Percentiles rank a stretch among this genome's conserved stretches.
phyloP scores from a whole-genome alignment of 1,284 basidiomycete genomes.

The Malassezia dermatis region DNA sequence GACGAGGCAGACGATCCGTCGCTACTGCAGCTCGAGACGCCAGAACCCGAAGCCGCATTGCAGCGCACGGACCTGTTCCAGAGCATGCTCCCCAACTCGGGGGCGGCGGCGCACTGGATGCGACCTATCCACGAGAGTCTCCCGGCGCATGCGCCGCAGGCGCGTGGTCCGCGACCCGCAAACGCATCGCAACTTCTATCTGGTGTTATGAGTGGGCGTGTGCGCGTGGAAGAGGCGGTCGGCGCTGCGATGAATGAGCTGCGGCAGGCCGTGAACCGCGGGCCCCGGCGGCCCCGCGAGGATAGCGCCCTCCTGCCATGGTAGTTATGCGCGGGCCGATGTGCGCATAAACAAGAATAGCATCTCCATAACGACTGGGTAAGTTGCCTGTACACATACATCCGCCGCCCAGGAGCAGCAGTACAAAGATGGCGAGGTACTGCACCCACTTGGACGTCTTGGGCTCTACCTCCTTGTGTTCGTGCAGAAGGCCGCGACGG shows the following conservation, averaged over 20 bases:
- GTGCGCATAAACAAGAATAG: slow-evolving; percentile 5
- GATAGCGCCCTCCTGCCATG: not conserved
- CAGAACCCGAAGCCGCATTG: not conserved
- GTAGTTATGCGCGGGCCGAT: slow-evolving; percentile 1
- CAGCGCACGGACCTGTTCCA: slow-evolving; percentile 33
- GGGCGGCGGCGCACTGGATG: slow-evolving; percentile 41
- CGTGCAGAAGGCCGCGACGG: slow-evolving; percentile 11
- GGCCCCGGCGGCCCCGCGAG: not conserved
- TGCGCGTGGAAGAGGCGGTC: slow-evolving; percentile 17
- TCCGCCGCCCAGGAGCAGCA: slow-evolving; percentile 11
- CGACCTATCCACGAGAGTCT: slow-evolving; percentile 39
- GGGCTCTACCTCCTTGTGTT: not conserved
- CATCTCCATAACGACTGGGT: slow-evolving; percentile 14
- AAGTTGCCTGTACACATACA: slow-evolving; percentile 7
- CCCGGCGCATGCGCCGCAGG: slow-evolving; percentile 10
- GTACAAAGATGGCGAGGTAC: slow-evolving; percentile 10
- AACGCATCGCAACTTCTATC: slow-evolving; percentile 4
- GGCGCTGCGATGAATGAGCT: slow-evolving; percentile 17
- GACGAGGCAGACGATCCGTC: not conserved
- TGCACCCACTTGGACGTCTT: slow-evolving; percentile 1
- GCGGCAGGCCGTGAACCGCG: not conserved
- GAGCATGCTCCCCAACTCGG: slow-evolving; percentile 34
- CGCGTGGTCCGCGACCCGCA: not conserved
- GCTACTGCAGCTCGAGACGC: not conserved
- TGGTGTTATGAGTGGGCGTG: slow-evolving; percentile 5